Evolutionary conservation across 1,284 basidiomycete species (phyloP), one percentile per base, ranked within the genome.

Genomic region (Ustilago esculenta): DNA sequence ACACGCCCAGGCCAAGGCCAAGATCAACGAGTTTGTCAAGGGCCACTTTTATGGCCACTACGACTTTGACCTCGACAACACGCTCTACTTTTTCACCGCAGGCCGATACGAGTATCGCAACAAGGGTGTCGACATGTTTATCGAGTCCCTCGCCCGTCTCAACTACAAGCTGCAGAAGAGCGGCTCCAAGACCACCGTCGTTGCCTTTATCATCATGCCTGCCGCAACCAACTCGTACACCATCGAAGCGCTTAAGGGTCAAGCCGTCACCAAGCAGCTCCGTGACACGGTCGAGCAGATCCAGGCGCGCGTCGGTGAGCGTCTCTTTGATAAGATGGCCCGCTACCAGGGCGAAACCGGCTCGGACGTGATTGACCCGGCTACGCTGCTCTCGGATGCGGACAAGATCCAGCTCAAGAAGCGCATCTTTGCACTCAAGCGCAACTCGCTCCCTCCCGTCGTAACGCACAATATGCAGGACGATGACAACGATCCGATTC

Each of bases 101-200:
- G 95, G 95, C 42, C 88, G 95, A 44, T 98, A 98, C 84, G 95
- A 98, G 84, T 98, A 96, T 84, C 88, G 95, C 41, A 98, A 98
- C 86, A 98, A 98, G 86, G 95, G 95, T 74, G 93, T 97, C 37
- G 95, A 98, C 83, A 96, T 98, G 94, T 98, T 97, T 83, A 94
- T 98, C 78, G 95, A 98, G 84, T 88, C 91, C 24, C 88, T 98
- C 54, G 94, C 95, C 25, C 73, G 79, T 40, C 70, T 75, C 63
- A 98, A 98, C 83, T 89, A 90, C 82, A 89, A 88, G 25, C 86
- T 98, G 35, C 90, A 96, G 83, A 88, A 91, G 82, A 85, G 89
- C 41, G 89, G 87, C 8, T 90, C 90, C 25, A 90, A 88, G 80
- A 86, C 85, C 44, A 97, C 95, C 11, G 90, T 98, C 40, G 92